Conservation (phyloP, 106 monocot genomes). For the Allium fistulosum region DNA sequence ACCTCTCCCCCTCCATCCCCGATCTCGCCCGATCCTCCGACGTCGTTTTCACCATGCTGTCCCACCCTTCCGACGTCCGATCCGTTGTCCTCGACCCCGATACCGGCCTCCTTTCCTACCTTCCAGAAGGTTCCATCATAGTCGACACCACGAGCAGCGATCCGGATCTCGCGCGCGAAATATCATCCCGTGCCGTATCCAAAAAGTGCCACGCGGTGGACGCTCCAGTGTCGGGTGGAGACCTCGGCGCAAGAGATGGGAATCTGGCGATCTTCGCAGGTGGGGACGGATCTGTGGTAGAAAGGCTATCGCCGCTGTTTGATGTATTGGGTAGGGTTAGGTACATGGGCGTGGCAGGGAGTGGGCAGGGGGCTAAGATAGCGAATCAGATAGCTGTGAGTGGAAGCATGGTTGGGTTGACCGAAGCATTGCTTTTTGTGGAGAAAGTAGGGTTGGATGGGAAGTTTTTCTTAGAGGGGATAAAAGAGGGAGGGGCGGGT, state of each 20-base stretch:
- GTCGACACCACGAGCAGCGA: conserved; percentile 24
- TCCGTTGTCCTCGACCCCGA: conserved; percentile 18
- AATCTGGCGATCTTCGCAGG: conserved; percentile 38
- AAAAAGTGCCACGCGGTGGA: conserved; percentile 31
- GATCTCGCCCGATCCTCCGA: conserved; percentile 22
- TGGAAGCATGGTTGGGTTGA: conserved; percentile 21
- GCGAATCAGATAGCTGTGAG: conserved; percentile 42
- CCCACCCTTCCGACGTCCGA: conserved; percentile 38
- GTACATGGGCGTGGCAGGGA: conserved; percentile 29
- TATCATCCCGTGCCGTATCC: conserved; percentile 9
- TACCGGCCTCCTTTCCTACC: conserved; percentile 9
- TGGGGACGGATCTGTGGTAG: conserved; percentile 11
- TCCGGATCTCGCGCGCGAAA: conserved; percentile 15
- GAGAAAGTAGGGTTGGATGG: conserved; percentile 14
- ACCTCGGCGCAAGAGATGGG: conserved; percentile 34
- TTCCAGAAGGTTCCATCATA: conserved; percentile 1
- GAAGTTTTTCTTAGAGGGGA: conserved; percentile 11
- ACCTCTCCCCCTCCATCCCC: conserved; percentile 17
- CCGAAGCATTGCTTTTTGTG: conserved; percentile 34
- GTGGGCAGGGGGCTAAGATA: conserved; percentile 46
- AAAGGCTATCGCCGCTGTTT: conserved; percentile 27
- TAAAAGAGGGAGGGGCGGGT: conserved; percentile 20
- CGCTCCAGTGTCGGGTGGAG: conserved; percentile 44
- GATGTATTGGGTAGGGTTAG: conserved; percentile 14
- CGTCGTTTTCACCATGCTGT: conserved; percentile 41